Evolutionary conservation across 495 filamentous ascomycete genomes (phyloP).

Genomic region (Trichoderma reesei): DNA sequence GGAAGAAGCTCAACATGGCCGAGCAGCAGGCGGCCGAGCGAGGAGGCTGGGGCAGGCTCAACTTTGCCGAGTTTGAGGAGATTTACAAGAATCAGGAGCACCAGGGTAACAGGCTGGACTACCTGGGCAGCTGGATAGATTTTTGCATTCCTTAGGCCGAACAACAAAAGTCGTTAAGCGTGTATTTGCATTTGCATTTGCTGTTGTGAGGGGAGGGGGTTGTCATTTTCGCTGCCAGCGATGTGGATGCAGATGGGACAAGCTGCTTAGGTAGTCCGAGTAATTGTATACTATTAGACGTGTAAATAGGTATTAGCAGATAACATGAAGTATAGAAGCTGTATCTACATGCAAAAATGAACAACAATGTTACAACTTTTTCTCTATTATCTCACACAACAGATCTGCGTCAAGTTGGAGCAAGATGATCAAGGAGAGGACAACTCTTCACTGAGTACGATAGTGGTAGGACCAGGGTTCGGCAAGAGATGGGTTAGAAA

Average conservation of each 20-base stretch:
- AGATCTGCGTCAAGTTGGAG: not conserved
- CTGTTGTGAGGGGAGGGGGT: too few relatives aligned
- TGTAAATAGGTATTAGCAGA: not conserved
- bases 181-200: too few relatives aligned
- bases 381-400: not conserved
- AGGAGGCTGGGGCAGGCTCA: conserved; percentile 65
- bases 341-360: not conserved
- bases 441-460: too few relatives aligned
- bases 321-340: not conserved
- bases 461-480: too few relatives aligned
- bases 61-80: conserved; percentile 60
- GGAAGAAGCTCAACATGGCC: conserved; percentile 50
- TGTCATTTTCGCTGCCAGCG: not conserved
- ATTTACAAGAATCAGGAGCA: conserved; percentile 57
- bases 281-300: too few relatives aligned
- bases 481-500: not conserved
- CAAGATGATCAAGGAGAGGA: too few relatives aligned
- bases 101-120: conserved; percentile 49
- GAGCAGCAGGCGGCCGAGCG: conserved; percentile 55
- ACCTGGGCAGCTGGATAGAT: conserved; percentile 79
- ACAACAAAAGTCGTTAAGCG: not conserved
- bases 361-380: not conserved
- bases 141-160: conserved; percentile 47
- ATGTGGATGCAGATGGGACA: not conserved
- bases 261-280: not conserved